Base-by-base conservation (phyloP, 2,329 filamentous ascomycete genomes). In the Dothiorella sarmentorum region DNA sequence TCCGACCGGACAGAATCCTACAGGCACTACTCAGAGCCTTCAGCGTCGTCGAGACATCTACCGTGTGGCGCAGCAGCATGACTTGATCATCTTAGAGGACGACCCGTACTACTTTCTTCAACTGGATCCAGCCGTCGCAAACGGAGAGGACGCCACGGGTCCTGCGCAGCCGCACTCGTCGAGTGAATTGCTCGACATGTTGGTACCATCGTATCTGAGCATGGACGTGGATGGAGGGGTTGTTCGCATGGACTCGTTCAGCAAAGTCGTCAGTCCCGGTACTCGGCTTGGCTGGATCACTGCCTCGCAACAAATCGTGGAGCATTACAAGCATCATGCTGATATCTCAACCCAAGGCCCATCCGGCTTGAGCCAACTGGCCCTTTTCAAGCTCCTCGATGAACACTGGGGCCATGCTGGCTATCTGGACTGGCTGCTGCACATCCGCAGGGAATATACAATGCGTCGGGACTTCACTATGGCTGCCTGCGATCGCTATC, bases 201-300 rank as follows among this genome's bases (percentile, higher is more conserved):
- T 68, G 1, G 56, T 60, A 7, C 42, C 62, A 1, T 73, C 71
- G 0, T 74, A 72, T 53, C 61, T 75, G 0, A 68, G 67, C 2
- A 53, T 75, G 9, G 73, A 75, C 45, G 59, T 44, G 2, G 66
- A 62, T n/a, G 70, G 70, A 3, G 64, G 70, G 9, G 70, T 72
- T 2, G 37, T 72, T 5, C 66, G 70, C 0, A 57, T 72, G 4
- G 70, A 72, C 38, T 63, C 69, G 1, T 64, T 63, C 0, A 69
- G 69, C 9, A 72, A 72, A 60, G 67, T 71, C n/a, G 42, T 72
- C n/a, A 65, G 67, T 0, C 69, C 69, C 26, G 70, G 70, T 11
- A 60, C 70, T 9, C 63, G 70, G 2, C 60, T 53, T 24, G 70
- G 68, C 5, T 72, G 70, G 70, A 47, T 71, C 22, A 69, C 67